Conservation (phyloP, 176 grass and related monocot genomes). For the Carex cristatella region DNA sequence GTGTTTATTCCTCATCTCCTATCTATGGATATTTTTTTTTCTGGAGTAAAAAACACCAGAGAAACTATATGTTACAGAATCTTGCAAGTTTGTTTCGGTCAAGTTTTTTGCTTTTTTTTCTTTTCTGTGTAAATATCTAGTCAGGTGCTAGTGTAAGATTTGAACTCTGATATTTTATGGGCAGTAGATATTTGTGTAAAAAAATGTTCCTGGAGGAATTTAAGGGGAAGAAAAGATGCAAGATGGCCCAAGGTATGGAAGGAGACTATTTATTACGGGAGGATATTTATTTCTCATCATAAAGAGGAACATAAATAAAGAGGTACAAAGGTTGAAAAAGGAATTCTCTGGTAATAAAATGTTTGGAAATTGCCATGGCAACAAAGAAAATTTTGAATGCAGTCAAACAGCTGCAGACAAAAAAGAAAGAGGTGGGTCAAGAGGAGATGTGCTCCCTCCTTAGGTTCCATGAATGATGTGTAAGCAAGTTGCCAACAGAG, state of each 20-base stretch:
- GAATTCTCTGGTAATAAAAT: not conserved
- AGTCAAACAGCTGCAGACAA: slow-evolving; percentile 83
- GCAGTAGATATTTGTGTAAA: not conserved
- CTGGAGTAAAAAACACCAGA: not conserved
- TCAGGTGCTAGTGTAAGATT: not conserved
- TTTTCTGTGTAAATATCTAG: not conserved
- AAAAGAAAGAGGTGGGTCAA: slow-evolving; percentile 84
- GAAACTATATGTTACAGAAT: not conserved
- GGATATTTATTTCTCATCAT: slow-evolving; percentile 16
- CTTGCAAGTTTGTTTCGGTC: not conserved
- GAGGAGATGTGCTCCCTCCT: slow-evolving; percentile 38
- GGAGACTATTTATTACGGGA: not conserved
- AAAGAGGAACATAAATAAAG: slow-evolving; percentile 7
- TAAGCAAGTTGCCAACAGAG: slow-evolving; percentile 16
- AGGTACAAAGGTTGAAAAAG: slow-evolving; percentile 7
- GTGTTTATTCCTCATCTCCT: not conserved
- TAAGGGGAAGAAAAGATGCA: not conserved
- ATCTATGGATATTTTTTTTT: not conserved
- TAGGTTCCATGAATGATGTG: slow-evolving; percentile 58
- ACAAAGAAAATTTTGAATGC: slow-evolving; percentile 24
- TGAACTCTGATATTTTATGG: not conserved
- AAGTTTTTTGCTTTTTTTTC: not conserved
- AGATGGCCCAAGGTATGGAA: not conserved
- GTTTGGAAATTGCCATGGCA: not conserved
- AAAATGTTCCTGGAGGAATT: not conserved